Evolutionary conservation across 2,329 filamentous ascomycete genomes (phyloP), one percentile per base, ranked within the genome.

Genomic region (Mariannaea elegans): DNA sequence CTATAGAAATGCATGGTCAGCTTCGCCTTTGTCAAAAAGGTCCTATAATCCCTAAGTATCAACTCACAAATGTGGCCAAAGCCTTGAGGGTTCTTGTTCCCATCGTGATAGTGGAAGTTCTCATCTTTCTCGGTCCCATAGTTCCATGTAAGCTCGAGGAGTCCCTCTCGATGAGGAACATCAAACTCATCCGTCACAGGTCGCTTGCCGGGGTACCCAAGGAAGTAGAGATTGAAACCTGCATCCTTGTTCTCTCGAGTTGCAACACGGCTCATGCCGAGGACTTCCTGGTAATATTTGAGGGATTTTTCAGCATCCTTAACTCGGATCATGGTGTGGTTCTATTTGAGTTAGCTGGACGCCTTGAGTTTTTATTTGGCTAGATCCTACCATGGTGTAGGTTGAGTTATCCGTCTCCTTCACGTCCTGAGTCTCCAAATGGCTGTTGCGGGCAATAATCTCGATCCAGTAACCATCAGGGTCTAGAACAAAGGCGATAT

Each of bases 291-390:
- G 79, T 94, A 94, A 75, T 92, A 94, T 71, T 88, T 87, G 71
- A 94, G 81, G 13, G 89, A 91, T 76, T 87, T 88, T 73, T 92
- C 84, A 21, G 84, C 81, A 68, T 92, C 88, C 80, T 97, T 98
- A 79, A 98, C 90, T 27, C 95, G 91, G 68, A 99, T 87, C 95
- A 98, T 98, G 56, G 91, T 93, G 80, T 95, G 92, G 79, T 95
- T 94, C 87, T 90, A 65, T 49, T 24, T 5, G 8, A 24, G 36
- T 49, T 19, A 61, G 38, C 54, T 56, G 65, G 53, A 12, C 39
- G 9, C 24, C 53, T 2, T 24, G 46, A 45, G n/a, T 9, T 45
- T 2, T 24, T 31, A 6, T 13, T 16, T 8, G 13, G 14, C 1
- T 23, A 12, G 10, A 13, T 31, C 75, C 52, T 67, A 84, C 84